Base-by-base conservation (phyloP, 495 filamentous ascomycete species). In the Tuber aestivum region DNA sequence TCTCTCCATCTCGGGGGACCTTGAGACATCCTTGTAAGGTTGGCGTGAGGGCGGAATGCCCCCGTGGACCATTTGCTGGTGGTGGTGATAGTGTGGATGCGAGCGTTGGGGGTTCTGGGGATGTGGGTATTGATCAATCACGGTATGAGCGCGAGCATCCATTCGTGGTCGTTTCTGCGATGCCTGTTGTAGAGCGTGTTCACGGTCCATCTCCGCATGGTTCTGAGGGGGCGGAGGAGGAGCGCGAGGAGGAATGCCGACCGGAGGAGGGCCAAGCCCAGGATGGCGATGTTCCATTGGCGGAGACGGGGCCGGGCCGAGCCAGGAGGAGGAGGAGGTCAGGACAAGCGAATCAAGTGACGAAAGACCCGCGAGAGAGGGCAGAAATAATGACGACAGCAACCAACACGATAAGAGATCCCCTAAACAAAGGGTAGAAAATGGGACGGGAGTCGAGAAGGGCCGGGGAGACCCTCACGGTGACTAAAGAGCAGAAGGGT, bases 1-100 rank as follows among this genome's bases (percentile, higher is more conserved):
- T 37, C 80, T 82, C 40, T 81, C 80, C 42, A 82, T 76, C 37
- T 82, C 80, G 38, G 80, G 80, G 37, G 80, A 82, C 61, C 80
- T 82, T 27, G 80, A 74, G 68, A 77, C 72, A 18, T 82, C 76
- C 48, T 77, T 77, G 70, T 81, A 82, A 32, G 56, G 70, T 73
- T 79, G 80, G 32, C 79, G 75, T 37, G 56, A 27, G 56, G 73
- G 73, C 71, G 73, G 76, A 23, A 81, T 78, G n/a, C 80, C 76
- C 27, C 74, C 45, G 42, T 81, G 80, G 27, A 79, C 75, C 50
- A 78, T 74, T 68, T 81, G 80, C 37, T 75, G 76, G 38, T 35
- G 44, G 35, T 45, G 41, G 35, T 70, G 70, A 40, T 73, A 42
- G n/a, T 37, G 32, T 73, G 70, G 37, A 44, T 72, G 74, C 2